Percentiles rank a stretch among this genome's conserved stretches.
Conservation (phyloP, 2,329 filamentous ascomycete genomes). For the Juglanconis oblonga region DNA sequence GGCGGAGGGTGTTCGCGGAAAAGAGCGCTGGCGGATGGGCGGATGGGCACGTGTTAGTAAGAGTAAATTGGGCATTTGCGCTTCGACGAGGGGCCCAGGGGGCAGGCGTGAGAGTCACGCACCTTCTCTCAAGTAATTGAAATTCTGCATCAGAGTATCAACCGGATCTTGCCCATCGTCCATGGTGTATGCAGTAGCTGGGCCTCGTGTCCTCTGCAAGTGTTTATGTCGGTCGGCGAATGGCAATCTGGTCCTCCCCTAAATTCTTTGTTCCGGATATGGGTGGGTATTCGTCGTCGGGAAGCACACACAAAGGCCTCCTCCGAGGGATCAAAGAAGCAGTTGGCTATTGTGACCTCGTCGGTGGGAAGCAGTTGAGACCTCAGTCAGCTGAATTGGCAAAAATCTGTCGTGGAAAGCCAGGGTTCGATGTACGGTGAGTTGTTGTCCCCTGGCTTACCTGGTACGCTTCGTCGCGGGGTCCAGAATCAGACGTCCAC, state of each 20-base stretch:
- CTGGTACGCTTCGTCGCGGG: not conserved
- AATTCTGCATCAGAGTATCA: constrained; percentile 14
- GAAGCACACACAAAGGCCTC: not conserved
- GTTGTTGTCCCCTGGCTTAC: not conserved
- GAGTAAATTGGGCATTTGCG: not conserved
- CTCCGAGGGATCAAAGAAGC: not conserved
- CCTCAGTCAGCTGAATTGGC: not conserved
- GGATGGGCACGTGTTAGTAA: not conserved
- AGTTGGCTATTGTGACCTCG: not conserved
- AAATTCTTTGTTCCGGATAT: not conserved
- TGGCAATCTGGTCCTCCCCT: not conserved
- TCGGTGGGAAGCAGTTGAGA: not conserved
- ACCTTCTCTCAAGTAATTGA: constrained; percentile 15
- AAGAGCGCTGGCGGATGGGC: constrained; percentile 28
- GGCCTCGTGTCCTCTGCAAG: not conserved
- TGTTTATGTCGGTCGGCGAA: not conserved
- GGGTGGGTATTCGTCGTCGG: not conserved
- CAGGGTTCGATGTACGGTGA: constrained; percentile 6
- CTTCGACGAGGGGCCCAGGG: not conserved
- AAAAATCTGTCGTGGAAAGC: not conserved
- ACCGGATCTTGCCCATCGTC: constrained; percentile 10
- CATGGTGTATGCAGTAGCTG: constrained; percentile 3
- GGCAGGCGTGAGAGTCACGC: not conserved
- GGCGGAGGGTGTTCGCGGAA: constrained; percentile 38
- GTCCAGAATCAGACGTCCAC: not conserved